Percentiles rank a stretch among this genome's conserved stretches.
These are phyloP conservation scores for Alternaria sp. DNA, from an alignment of 2,329 filamentous ascomycete species.

Conservation along the genomic window DNA sequence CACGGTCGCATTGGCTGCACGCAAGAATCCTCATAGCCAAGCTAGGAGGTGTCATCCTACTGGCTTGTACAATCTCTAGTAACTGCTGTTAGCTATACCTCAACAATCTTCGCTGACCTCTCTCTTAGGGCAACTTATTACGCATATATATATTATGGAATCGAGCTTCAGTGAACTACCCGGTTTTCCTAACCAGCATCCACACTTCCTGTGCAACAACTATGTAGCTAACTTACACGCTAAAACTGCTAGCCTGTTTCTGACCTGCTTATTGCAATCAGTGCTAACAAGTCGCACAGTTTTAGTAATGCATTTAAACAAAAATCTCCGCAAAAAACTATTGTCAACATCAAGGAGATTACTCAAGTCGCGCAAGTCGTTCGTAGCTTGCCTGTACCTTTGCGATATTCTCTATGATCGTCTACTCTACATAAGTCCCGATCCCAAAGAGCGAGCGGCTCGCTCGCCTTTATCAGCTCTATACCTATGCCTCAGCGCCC, in stretches of 20 bases:
- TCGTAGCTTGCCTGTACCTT: constrained; percentile 3
- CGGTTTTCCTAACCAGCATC: no score
- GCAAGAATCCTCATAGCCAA: background rate
- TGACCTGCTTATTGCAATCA: background rate
- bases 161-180: background rate
- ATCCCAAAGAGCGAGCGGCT: no score
- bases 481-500: no score
- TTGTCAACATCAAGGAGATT: background rate
- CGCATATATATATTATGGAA: constrained; percentile 1
- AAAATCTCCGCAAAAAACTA: background rate
- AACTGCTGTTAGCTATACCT: constrained; percentile 1
- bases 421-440: no score
- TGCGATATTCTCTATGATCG: constrained; percentile 9
- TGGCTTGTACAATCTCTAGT: constrained; percentile 6
- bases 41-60: background rate
- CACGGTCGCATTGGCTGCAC: constrained; percentile 2
- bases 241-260: background rate
- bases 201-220: no score
- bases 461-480: no score
- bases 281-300: constrained; percentile 2
- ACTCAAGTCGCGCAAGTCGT: background rate
- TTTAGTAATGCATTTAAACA: constrained; percentile 3
- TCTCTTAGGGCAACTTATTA: background rate
- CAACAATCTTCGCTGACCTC: constrained; percentile 3
- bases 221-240: constrained; percentile 1